Evolutionary conservation across 1,284 basidiomycete genomes (phyloP).

Genomic region (Ganoderma resinaceum): DNA sequence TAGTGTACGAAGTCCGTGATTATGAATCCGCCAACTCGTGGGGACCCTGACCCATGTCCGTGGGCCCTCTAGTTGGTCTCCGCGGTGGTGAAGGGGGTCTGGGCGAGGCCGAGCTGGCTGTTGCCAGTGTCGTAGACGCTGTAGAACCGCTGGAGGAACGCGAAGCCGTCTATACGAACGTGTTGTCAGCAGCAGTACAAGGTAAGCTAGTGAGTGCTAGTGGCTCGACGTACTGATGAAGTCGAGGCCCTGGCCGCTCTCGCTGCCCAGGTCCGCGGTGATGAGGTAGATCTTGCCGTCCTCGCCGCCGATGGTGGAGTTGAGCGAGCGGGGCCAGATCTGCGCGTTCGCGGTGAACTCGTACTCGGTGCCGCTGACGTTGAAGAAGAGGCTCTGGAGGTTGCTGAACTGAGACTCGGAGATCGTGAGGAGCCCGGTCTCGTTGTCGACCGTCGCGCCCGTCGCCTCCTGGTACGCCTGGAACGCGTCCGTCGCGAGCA

Average conservation of each 20-base stretch:
- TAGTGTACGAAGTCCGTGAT: not conserved
- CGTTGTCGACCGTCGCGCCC: constrained; percentile 56
- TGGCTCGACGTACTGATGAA: constrained; percentile 44
- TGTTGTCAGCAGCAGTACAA: not conserved
- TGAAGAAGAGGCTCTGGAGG: constrained; percentile 64
- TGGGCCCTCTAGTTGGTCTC: constrained; percentile 44
- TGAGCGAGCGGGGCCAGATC: constrained; percentile 64
- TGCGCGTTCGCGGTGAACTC: constrained; percentile 64
- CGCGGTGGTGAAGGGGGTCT: constrained; percentile 50
- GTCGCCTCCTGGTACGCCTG: constrained; percentile 55
- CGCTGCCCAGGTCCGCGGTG: constrained; percentile 50
- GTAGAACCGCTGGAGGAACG: constrained; percentile 67
- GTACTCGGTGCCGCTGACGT: constrained; percentile 49
- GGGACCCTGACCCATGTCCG: not conserved
- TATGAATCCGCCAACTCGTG: not conserved
- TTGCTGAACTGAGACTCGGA: constrained; percentile 55
- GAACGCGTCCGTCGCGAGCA: constrained; percentile 53
- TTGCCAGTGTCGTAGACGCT: constrained; percentile 68
- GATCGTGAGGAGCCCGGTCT: constrained; percentile 64
- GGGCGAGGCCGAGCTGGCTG: constrained; percentile 53
- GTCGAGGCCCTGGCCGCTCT: constrained; percentile 46
- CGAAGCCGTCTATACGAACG: constrained; percentile 40
- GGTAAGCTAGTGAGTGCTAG: not conserved
- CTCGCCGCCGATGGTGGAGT: constrained; percentile 57
- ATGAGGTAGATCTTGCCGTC: constrained; percentile 59